A percentile compares a stretch with the other conserved stretches of the same genome.
Evolutionary conservation across 257 asterid genomes (phyloP).

Genomic region (Fraxinus americana): DNA sequence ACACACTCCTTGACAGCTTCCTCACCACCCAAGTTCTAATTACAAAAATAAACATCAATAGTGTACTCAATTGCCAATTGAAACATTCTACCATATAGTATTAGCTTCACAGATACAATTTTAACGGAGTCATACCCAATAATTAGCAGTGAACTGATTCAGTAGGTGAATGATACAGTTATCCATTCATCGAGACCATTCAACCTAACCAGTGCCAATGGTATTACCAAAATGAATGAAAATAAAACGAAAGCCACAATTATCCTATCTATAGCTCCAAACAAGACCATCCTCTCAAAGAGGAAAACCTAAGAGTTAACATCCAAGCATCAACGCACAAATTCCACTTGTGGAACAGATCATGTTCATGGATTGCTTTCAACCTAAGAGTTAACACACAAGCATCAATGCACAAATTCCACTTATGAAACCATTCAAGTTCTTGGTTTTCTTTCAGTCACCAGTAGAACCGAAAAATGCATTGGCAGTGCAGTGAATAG

Average conservation of each 20-base stretch:
- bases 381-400: too few relatives aligned
- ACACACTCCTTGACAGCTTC: background rate
- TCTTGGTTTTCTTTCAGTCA: background rate
- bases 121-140: background rate
- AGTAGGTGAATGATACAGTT: background rate
- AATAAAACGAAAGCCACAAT: background rate
- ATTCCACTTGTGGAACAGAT: too few relatives aligned
- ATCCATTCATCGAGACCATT: background rate
- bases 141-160: background rate
- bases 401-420: too few relatives aligned
- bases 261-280: background rate
- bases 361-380: too few relatives aligned
- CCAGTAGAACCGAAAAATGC: background rate
- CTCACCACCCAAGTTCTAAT: background rate
- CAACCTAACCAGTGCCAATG: background rate
- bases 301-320: background rate
- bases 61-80: background rate
- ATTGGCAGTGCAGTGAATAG: background rate
- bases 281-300: background rate
- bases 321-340: background rate
- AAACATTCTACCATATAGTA: background rate
- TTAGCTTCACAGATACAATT: background rate
- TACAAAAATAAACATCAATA: background rate
- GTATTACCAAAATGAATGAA: background rate
- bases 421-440: background rate